Evolutionary conservation across 1,139 yeast species (phyloP), one percentile per base, ranked within the genome.

Genomic region (Tardiomyces digboiensis): DNA sequence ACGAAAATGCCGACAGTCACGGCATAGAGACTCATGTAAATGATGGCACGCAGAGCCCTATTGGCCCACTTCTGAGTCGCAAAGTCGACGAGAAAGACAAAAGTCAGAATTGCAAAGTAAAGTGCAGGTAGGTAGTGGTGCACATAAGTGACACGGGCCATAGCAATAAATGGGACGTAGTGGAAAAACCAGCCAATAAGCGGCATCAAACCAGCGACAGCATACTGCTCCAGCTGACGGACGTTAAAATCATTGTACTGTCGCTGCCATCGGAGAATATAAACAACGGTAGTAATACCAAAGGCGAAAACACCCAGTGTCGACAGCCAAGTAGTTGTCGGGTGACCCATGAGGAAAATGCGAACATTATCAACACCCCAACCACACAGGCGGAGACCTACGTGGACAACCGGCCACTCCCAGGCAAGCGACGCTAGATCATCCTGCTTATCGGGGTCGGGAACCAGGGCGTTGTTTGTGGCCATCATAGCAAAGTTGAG

Each of bases 401-500:
- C 84, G 65, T 86, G 75, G 58, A 89, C 75, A 29, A 91, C 77
- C 46, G 99, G 99, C 99, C 99, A 93, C 74, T 93, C 91, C 98
- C 98, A 93, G 56, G 91, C 91, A 42, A 78, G 63, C 16, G 97
- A 87, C 1, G 97, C 94, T 56, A 93, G 75, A 55, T 82, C 89
- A 62, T 93, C 99, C 56, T 77, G 80, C 67, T 91, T 89, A 55
- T 93, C 98, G 16, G 74, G 65, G 59, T 91, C 98, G 29, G 98
- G 97, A 46, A 91, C 80, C 60, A 91, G 76, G 2, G 96, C 97
- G 59, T 93, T 93, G 70, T 93, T 93, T 39, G 97, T 86, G 21
- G 97, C 96, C 97, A 89, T 88, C 97, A 91, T 93, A 19, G 97
- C 98, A 60, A 88, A 78, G 64, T 91, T 91, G 57, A 93, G 72